Evolutionary conservation across 495 filamentous ascomycete species (phyloP), one percentile per base, ranked within the genome.

Genomic region (Lichenothelia convexa): DNA sequence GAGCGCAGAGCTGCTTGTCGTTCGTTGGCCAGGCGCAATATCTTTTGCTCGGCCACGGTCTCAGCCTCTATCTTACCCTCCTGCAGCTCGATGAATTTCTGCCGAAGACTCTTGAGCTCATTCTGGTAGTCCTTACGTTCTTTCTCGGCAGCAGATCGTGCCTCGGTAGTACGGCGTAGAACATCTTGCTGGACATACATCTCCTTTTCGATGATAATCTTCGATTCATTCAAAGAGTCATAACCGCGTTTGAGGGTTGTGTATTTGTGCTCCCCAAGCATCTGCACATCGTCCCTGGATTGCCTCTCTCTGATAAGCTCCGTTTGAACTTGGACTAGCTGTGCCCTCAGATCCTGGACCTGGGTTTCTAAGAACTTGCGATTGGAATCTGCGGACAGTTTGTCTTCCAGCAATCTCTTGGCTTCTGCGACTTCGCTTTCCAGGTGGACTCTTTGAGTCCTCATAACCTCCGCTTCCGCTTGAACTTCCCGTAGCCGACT

Each of bases 151-250:
- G 68, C 63, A 7, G 75, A 59, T 8, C 83, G 70, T 20, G 76
- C 78, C 56, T 92, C 84, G 27, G 79, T 80, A 6, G 86, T 78
- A 15, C 89, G 79, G 16, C 89, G 79, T 31, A 94, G 71, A 11
- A 79, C 80, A 51, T 97, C 89, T 54, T 94, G 86, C 46, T 95
- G 89, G n/a, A 79, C 73, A 52, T 94, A 95, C 57, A 97, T 83
- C 55, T 95, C 91, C 55, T 93, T 94, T 53, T 97, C 89, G 37
- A 97, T 94, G 26, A 68, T 89, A 45, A 94, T 93, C 56, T 97
- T 97, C 4, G 86, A 78, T 24, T 93, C 83, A 44, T 92, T 93
- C 11, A 97, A 64, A n/a, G 68, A 67, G 21, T 86, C 70, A 47
- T 78, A 92, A 39, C 95, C 86, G 16, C 85, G 72, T 47, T 81